These are phyloP conservation scores for Argentina anserina DNA, from an alignment of 306 rosid genomes.

Conservation along the genomic window DNA sequence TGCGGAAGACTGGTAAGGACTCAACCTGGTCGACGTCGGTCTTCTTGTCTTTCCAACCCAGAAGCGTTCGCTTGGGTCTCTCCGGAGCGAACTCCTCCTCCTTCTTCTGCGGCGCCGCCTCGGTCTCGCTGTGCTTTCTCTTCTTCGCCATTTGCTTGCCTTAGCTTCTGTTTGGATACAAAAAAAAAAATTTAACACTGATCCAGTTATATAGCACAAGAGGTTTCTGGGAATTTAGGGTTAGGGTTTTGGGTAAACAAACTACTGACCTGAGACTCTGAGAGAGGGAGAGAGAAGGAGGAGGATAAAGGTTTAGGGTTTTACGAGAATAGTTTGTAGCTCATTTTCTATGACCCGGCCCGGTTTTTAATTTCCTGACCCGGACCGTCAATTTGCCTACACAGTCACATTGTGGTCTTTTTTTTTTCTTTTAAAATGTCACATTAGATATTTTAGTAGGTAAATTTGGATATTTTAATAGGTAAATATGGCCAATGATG, in stretches of 20 bases:
- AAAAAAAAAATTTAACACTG: neutral
- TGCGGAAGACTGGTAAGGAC: constrained; percentile 49
- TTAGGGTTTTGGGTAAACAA: neutral
- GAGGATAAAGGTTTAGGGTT: constrained; percentile 12
- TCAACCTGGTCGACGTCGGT: constrained; percentile 24
- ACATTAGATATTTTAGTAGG: too few species aligned
- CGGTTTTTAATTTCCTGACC: neutral
- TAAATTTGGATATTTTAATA: too few species aligned
- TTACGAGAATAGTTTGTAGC: neutral
- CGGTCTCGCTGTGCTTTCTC: constrained; percentile 69
- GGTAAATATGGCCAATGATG: too few species aligned
- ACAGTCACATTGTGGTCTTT: too few species aligned
- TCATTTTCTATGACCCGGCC: neutral
- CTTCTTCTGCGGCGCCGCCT: constrained; percentile 35
- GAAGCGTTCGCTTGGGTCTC: constrained; percentile 72
- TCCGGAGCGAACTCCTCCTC: constrained; percentile 62
- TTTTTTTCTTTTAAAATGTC: too few species aligned
- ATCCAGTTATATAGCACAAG: neutral
- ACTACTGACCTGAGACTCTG: neutral
- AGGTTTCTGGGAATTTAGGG: neutral
- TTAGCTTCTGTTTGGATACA: neutral
- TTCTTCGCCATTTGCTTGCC: constrained; percentile 64
- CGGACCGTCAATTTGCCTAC: neutral
- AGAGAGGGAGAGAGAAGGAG: neutral
- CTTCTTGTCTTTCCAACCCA: constrained; percentile 73